Evolutionary conservation across 495 filamentous ascomycete genomes (phyloP).

Genomic region (Talaromyces adpressus): DNA sequence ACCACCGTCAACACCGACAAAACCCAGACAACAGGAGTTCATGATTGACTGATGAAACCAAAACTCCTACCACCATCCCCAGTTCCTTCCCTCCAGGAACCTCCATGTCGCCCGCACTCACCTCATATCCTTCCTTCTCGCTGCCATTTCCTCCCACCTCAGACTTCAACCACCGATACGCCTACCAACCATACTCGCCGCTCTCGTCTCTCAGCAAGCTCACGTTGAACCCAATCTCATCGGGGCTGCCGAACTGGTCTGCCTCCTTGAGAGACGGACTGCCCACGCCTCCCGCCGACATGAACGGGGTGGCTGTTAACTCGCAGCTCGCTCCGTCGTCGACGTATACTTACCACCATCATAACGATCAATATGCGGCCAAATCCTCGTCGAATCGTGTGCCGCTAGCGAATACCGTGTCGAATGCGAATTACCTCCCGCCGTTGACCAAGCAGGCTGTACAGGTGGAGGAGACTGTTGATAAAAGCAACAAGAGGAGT

Average conservation of each 20-base stretch:
- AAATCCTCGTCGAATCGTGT: slow-evolving; percentile 1
- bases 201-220: slow-evolving; percentile 7
- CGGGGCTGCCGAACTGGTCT: slow-evolving; percentile 19
- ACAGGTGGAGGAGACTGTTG: slow-evolving; percentile 8
- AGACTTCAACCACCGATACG: background rate
- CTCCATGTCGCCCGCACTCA: slow-evolving; percentile 11
- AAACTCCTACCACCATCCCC: background rate
- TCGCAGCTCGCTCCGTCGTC: slow-evolving; percentile 13
- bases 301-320: slow-evolving; percentile 40
- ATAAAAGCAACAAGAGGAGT: slow-evolving; percentile 24
- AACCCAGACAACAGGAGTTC: background rate
- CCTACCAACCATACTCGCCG: background rate
- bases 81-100: slow-evolving; percentile 3
- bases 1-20: background rate
- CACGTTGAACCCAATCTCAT: slow-evolving; percentile 3
- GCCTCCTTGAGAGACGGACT: slow-evolving; percentile 41
- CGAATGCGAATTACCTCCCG: slow-evolving; percentile 20
- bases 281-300: slow-evolving; percentile 44
- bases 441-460: slow-evolving; percentile 19
- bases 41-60: slow-evolving; percentile 6
- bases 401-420: slow-evolving; percentile 18
- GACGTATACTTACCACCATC: slow-evolving; percentile 10
- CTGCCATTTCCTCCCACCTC: background rate
- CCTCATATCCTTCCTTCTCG: slow-evolving; percentile 11
- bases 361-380: background rate